phyloP scores from a whole-genome alignment of 2,329 filamentous ascomycete species.

The Stagonosporopsis tanaceti region DNA sequence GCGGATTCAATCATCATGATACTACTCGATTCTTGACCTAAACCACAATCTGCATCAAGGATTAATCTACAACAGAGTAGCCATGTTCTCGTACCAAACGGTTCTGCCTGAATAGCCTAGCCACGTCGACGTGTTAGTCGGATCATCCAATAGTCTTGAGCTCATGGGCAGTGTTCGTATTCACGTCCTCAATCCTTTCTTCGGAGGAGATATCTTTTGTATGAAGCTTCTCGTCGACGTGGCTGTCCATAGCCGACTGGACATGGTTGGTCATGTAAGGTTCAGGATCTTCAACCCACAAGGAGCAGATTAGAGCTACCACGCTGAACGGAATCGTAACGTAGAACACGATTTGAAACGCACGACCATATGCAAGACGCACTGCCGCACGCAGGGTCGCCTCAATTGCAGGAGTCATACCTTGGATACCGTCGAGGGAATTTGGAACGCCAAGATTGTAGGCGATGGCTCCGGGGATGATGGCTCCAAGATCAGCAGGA shows the following conservation, averaged over 20 bases:
- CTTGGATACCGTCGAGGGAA: conserved; percentile 2
- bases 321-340: conserved; percentile 4
- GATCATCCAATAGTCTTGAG: background rate
- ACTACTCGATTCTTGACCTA: no score
- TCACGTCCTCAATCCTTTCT: background rate
- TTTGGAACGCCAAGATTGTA: conserved; percentile 5
- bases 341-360: conserved; percentile 4
- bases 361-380: conserved; percentile 6
- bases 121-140: background rate
- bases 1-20: no score
- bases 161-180: background rate
- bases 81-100: background rate
- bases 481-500: conserved; percentile 2
- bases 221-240: background rate
- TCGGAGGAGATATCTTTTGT: background rate
- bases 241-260: background rate
- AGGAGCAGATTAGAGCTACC: conserved; percentile 5
- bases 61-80: background rate
- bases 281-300: conserved; percentile 5
- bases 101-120: background rate
- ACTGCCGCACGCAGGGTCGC: background rate
- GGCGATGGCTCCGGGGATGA: conserved; percentile 5
- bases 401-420: conserved; percentile 3
- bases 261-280: conserved; percentile 3
- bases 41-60: no score